Evolutionary conservation across 257 asterid species (phyloP), one percentile per base, ranked within the genome.

Genomic region (Cinchona pubescens): DNA sequence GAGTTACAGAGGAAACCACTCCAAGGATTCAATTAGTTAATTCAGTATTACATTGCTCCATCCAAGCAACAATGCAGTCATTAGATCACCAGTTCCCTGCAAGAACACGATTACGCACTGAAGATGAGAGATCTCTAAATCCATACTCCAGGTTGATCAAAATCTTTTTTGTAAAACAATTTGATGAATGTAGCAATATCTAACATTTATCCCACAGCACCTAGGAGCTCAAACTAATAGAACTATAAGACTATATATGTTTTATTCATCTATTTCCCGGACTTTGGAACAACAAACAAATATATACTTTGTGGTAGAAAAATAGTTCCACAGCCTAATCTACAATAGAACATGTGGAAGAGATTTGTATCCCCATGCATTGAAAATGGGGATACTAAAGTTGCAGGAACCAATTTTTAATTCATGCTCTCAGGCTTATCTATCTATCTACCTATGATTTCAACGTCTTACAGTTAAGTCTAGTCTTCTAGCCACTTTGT

Each of bases 81-180:
- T 91, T 42, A 93, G 88, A 86, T 93, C 97, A 80, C 98, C 98
- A 3, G 98, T 93, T 82, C 98, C 99, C 99, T 95, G 92, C 82
- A 85, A 81, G 81, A 49, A 76, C n/a, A 75, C 48, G 66, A 77
- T 55, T 65, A 67, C 51, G 27, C n/a, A 34, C 75, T 55, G 53
- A 67, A 35, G 45, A 64, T 42, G 46, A 37, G 42, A 25, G 81
- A 66, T 61, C 38, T 35, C 76, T 68, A 49, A 68, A 78, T 60
- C 75, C 38, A 77, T 69, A 70, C 42, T 21, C 48, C 48, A 46
- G 74, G 74, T 55, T 45, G 75, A 62, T 64, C 27, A 30, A 49
- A 55, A 71, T 66, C 61, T 67, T 14, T 10, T n/a, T 7, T 40
- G 11, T 45, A 60, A 32, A 82, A 73, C 12, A 16, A 37, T 42